A percentile compares a stretch with the other conserved stretches of the same genome.
These are phyloP conservation scores for Pseudisothecium myosuroides DNA, from an alignment of 225 moss, liverwort and hornwort species.

Conservation along the genomic window DNA sequence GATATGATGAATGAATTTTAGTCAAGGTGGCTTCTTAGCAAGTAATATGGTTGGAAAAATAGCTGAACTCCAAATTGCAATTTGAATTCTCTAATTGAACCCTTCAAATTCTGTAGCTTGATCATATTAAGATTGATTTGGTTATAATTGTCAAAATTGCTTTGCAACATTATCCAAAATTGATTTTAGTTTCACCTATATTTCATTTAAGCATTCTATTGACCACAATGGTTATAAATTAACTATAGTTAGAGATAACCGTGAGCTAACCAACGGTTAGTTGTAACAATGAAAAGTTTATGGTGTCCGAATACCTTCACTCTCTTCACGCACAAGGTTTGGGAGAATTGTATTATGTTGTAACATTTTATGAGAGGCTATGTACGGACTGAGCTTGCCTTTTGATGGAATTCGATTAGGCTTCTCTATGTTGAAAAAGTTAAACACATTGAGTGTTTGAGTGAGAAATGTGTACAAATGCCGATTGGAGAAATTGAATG, in stretches of 20 bases:
- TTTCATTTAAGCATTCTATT: neutral
- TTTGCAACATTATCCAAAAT: no score
- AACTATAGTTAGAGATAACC: neutral
- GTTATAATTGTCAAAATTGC: no score
- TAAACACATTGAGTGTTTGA: rapidly evolving
- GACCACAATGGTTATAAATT: neutral
- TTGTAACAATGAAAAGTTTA: neutral
- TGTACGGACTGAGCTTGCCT: neutral
- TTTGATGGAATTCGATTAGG: neutral
- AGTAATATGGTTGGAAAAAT: no score
- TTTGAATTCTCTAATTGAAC: no score
- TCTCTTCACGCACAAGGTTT: neutral
- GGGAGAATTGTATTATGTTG: neutral
- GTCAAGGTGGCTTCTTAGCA: no score
- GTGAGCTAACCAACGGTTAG: neutral
- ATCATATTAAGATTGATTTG: no score
- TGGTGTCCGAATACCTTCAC: neutral
- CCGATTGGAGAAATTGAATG: neutral
- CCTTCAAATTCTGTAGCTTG: no score
- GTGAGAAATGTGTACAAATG: neutral
- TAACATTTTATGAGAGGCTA: neutral
- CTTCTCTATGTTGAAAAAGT: neutral
- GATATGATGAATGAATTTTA: no score
- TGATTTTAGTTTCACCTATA: no score
- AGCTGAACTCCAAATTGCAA: no score